These are phyloP conservation scores for Pinguiococcus pyrenoidosus DNA, from an alignment of 108 stramenopile species.

Conservation along the genomic window DNA sequence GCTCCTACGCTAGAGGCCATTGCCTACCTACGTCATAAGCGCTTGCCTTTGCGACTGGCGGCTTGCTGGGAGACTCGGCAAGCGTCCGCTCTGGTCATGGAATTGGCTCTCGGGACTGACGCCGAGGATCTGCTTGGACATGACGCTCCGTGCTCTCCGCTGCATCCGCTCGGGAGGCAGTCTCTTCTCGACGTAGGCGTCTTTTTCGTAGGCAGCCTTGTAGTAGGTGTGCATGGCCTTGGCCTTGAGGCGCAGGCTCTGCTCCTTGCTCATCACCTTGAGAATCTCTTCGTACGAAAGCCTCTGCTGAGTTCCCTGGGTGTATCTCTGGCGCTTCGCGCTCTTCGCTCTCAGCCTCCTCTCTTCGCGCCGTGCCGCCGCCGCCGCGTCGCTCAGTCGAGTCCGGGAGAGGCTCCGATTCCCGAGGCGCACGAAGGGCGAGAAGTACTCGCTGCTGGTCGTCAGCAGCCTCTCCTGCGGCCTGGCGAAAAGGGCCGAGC, in stretches of 20 bases:
- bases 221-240: not conserved
- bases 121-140: too few relatives aligned
- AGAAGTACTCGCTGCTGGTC: slow-evolving; percentile 9
- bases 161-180: not conserved
- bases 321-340: not conserved
- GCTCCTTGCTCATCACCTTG: slow-evolving; percentile 4
- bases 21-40: too few relatives aligned
- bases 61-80: too few relatives aligned
- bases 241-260: not conserved
- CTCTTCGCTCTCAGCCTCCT: not conserved
- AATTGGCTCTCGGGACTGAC: too few relatives aligned
- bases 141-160: too few relatives aligned
- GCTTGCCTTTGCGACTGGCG: too few relatives aligned
- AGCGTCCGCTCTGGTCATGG: too few relatives aligned
- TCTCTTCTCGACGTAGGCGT: not conserved
- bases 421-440: slow-evolving; percentile 1
- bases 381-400: not conserved
- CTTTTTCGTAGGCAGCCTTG: not conserved
- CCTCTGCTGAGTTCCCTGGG: not conserved
- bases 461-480: not conserved
- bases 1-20: too few relatives aligned
- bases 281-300: not conserved
- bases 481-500: not conserved
- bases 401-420: not conserved
- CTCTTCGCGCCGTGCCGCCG: not conserved